Base-by-base conservation (phyloP, 169 alveolate species). In the Fabrea salina region DNA sequence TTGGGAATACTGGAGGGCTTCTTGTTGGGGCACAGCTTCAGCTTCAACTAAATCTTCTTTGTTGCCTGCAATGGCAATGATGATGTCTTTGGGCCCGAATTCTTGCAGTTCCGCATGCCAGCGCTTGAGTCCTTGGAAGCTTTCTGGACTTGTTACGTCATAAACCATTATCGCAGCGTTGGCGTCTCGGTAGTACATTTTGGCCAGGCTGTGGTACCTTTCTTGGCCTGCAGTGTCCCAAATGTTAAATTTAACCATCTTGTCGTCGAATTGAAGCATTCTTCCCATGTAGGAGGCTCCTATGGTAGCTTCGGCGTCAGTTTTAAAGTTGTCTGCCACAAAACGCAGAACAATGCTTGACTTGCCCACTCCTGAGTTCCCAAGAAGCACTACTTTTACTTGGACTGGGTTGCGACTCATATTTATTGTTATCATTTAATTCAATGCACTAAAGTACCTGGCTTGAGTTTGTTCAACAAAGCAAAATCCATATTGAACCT, bases 121-220 rank as follows among this genome's bases (percentile, higher is more conserved):
- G 41, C 43, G 41, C 7, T 80, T 59, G 11, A 82, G 64, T 51
- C 61, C 80, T 50, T 83, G 72, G 70, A 88, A 93, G 25, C 93
- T 81, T 25, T 88, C 91, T 68, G 70, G 70, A 61, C 87, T 89
- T 4, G 97, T 91, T 19, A 93, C 87, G 80, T 91, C 96, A 84
- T 91, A 93, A 3, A 93, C 95, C 5, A 93, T 54, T 37, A 93
- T 75, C 5, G 94, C 95, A 0, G 93, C 94, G 47, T 75, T 51
- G 1, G 95, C 93, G 70, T 90, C 95, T 30, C 58, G 56, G 44
- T 41, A 54, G 76, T 75, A 75, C 57, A 57, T 75, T 19, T 35
- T 33, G n/a, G 64, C 22, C 32, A 75, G 66, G 19, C 59, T 33
- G 27, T 41, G 25, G 39, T 57, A 75, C 43, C 66, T 35, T 57